Percentiles rank a stretch among this genome's conserved stretches.
phyloP scores from a whole-genome alignment of 495 filamentous ascomycete genomes.

The Letharia lupina region DNA sequence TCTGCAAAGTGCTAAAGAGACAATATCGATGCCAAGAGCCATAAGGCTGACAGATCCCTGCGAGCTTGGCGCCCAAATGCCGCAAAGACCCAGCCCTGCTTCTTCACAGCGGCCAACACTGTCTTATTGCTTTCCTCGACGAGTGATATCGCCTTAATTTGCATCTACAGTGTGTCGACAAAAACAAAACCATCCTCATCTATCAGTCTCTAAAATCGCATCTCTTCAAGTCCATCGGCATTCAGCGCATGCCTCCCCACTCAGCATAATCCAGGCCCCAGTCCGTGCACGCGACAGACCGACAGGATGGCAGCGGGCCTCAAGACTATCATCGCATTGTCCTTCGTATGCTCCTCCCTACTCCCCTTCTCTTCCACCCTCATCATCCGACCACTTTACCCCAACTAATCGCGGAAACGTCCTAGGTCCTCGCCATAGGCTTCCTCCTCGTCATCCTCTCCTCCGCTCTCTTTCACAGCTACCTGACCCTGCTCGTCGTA shows the following conservation, averaged over 20 bases:
- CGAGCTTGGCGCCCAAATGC: neutral
- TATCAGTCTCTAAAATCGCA: neutral
- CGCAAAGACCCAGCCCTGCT: neutral
- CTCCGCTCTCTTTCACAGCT: slow-evolving; percentile 85
- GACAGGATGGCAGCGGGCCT: slow-evolving; percentile 79
- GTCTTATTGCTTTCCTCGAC: neutral
- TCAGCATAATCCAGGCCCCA: slow-evolving; percentile 7
- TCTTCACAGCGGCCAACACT: neutral
- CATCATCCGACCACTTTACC: neutral
- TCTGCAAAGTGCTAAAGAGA: too few relatives aligned
- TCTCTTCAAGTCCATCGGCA: neutral
- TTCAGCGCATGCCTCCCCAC: slow-evolving; percentile 3
- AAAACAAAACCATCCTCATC: neutral
- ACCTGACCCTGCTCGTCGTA: slow-evolving; percentile 88
- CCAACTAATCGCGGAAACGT: neutral
- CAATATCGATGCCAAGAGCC: neutral
- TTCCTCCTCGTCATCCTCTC: slow-evolving; percentile 99
- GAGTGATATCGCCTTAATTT: neutral
- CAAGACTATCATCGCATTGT: slow-evolving; percentile 97
- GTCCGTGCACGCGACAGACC: slow-evolving; percentile 17
- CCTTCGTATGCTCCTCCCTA: slow-evolving; percentile 58
- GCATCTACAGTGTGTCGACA: too few relatives aligned
- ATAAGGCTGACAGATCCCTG: neutral
- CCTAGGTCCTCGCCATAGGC: slow-evolving; percentile 85
- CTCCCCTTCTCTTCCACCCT: neutral